These are phyloP conservation scores for Suillus americanus DNA, from an alignment of 768 basidiomycete genomes.

Conservation along the genomic window DNA sequence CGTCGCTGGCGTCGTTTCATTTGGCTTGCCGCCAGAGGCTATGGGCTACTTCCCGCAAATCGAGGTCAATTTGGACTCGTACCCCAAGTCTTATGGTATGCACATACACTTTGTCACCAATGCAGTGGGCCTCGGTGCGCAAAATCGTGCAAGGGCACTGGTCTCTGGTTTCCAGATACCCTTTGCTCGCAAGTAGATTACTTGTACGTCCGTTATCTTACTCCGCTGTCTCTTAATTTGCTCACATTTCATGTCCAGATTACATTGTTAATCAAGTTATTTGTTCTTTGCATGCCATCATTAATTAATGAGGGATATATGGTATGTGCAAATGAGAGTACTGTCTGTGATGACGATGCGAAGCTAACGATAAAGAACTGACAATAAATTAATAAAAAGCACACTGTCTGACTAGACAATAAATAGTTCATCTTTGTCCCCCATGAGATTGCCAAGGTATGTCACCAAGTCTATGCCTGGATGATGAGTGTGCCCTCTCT, in stretches of 20 bases:
- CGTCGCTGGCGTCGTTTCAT: conserved; percentile 84
- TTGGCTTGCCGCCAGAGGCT: conserved; percentile 82
- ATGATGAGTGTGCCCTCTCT: conserved; percentile 37
- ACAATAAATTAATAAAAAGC: conserved; percentile 16
- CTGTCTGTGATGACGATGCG: conserved; percentile 21
- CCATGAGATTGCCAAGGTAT: conserved; percentile 53
- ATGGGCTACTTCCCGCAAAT: conserved; percentile 95
- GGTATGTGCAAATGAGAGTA: conserved; percentile 33
- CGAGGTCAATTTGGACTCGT: conserved; percentile 90
- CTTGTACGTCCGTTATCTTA: background rate
- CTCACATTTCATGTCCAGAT: background rate
- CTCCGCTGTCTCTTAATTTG: background rate
- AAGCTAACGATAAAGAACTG: conserved; percentile 17
- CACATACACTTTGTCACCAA: conserved; percentile 94
- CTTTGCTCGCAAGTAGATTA: conserved; percentile 52
- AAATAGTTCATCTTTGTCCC: conserved; percentile 23
- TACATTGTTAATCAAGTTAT: conserved; percentile 6
- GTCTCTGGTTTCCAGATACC: conserved; percentile 93
- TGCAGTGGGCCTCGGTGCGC: conserved; percentile 83
- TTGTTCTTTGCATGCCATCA: conserved; percentile 18
- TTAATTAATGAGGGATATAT: conserved; percentile 31
- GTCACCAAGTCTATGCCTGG: conserved; percentile 59
- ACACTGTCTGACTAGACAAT: background rate
- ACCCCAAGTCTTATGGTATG: conserved; percentile 85
- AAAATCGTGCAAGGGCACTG: conserved; percentile 83